Conservation (phyloP, 2,329 filamentous ascomycete genomes). For the Cadophora gregata region DNA sequence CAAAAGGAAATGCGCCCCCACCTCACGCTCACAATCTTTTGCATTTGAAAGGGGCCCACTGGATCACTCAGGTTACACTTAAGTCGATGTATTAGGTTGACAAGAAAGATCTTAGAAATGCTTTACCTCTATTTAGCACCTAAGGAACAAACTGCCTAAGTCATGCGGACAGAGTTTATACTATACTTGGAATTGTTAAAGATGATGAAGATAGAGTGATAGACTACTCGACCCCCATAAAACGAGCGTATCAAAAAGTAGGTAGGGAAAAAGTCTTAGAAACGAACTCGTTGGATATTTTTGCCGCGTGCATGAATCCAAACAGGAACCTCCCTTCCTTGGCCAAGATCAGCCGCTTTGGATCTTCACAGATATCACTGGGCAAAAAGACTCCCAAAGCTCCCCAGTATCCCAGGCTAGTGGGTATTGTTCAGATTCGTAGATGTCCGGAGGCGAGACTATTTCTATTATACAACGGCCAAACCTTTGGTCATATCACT, state of each 20-base stretch:
- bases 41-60: background rate
- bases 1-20: background rate
- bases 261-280: background rate
- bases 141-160: background rate
- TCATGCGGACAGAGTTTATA: background rate
- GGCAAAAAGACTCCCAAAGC: background rate
- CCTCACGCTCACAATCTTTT: background rate
- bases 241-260: background rate
- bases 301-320: background rate
- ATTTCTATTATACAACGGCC: background rate
- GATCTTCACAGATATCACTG: background rate
- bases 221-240: background rate
- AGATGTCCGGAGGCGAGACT: background rate
- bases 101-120: background rate
- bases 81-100: conserved; percentile 8
- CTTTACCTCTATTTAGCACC: conserved; percentile 3
- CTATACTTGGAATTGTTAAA: background rate
- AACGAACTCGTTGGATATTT: background rate
- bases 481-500: background rate
- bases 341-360: conserved; percentile 10
- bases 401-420: background rate
- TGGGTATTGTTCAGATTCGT: background rate
- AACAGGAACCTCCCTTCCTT: conserved; percentile 4
- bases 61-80: background rate
- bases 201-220: background rate